A percentile compares a stretch with the other conserved stretches of the same genome.
Evolutionary conservation across 1,284 basidiomycete genomes (phyloP).

Genomic region (Malassezia furfur): DNA sequence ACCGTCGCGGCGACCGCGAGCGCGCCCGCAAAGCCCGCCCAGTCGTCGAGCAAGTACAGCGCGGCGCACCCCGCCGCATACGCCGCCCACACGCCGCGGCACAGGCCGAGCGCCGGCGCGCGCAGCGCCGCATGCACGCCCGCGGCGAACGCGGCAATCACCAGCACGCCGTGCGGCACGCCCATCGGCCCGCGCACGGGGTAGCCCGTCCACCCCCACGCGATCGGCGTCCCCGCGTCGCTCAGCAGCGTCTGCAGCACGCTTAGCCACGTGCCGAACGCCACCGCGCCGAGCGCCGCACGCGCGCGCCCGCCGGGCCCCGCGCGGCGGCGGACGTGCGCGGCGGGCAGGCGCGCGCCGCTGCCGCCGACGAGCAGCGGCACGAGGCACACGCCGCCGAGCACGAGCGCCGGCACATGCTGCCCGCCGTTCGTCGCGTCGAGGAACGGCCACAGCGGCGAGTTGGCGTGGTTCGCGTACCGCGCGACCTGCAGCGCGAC

Average conservation of each 20-base stretch:
- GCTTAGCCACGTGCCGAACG: slow-evolving; percentile 30
- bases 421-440: slow-evolving; percentile 36
- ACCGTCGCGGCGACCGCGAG: slow-evolving; percentile 62
- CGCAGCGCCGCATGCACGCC: slow-evolving; percentile 50
- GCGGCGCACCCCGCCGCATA: background rate
- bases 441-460: slow-evolving; percentile 40
- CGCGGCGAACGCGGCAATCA: slow-evolving; percentile 59
- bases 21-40: slow-evolving; percentile 67
- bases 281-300: slow-evolving; percentile 21
- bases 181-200: slow-evolving; percentile 58
- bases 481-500: slow-evolving; percentile 30
- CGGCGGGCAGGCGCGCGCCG: background rate
- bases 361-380: slow-evolving; percentile 12
- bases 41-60: slow-evolving; percentile 58
- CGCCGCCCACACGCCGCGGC: background rate
- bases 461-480: slow-evolving; percentile 43
- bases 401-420: slow-evolving; percentile 22
- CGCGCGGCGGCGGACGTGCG: background rate
- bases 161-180: slow-evolving; percentile 62
- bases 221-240: slow-evolving; percentile 72
- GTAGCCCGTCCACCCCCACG: slow-evolving; percentile 86
- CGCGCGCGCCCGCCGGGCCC: background rate
- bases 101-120: background rate
- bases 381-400: slow-evolving; percentile 21
- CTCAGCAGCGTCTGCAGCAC: slow-evolving; percentile 64